Evolutionary conservation across 2,329 filamentous ascomycete genomes (phyloP), one percentile per base, ranked within the genome.

Genomic region (Colletotrichum graminicola): DNA sequence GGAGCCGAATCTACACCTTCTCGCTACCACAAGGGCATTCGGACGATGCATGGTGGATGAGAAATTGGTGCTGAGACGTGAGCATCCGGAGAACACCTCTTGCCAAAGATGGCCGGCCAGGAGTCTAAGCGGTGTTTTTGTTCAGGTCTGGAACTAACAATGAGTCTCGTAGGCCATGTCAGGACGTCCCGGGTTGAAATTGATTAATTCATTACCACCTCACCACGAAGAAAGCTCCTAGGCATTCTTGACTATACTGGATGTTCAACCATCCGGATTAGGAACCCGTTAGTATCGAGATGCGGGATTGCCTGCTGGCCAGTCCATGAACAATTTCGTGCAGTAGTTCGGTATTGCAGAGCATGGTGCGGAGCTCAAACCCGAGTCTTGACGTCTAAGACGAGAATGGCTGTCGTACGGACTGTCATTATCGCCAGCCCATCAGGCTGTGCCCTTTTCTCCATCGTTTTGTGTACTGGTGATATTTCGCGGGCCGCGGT

Each of bases 381-480:
- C 59, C 32, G 59, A 64, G 65, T 60, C 65, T 32, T 72, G 59
- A 64, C 32, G 65, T 68, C 23, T 7, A 63, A 41, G 65, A 60
- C 68, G 65, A 68, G 36, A 68, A 71, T 23, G 21, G 18, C 18
- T 23, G 29, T 21, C 16, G n/a, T 26, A 29, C 21, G 1, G 34
- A 34, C 36, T 21, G 18, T 29, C 3, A 23, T n/a, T n/a, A 2
- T 29, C 56, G 0, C 5, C 41, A 21, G 12, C 47, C 36, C 57
- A 45, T 18, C 29, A 2, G 21, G 34, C 8, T 14, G 26, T 18
- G 18, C 16, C 57, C 18, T 18, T 23, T 23, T 45, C 10, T 36
- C 36, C 32, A 14, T 43, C n/a, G n/a, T 47, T 36, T n/a, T 52
- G 16, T 12, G 39, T n/a, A 14, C 54, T 29, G 54, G 32, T 29